Evolutionary conservation across 768 basidiomycete genomes (phyloP), one percentile per base, ranked within the genome.

Genomic region (Hortiboletus flavorubellus): DNA sequence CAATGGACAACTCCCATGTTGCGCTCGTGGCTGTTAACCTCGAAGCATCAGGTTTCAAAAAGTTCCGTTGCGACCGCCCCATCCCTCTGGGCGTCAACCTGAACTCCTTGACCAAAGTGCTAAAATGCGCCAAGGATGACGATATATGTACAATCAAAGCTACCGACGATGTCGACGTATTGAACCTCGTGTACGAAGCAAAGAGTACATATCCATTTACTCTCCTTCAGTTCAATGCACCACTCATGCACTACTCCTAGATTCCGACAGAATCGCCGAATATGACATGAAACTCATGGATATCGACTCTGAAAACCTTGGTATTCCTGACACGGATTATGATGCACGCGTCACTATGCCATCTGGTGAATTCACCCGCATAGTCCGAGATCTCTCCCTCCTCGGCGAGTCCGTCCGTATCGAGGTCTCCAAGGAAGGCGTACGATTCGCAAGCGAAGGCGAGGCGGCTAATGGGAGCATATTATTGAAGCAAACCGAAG

Each of bases 201-300:
- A 87, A 86, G 68, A 86, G 94, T 97, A 55, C 61, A 84, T 81
- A 42, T 35, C 35, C 37, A 35, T 49, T 38, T 44, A 21, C 15
- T 15, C 14, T 18, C 29, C 41, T 53, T 16, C 18, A 9, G 26
- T 10, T 16, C n/a, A 8, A 18, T 23, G 16, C 16, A 33, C 35
- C 30, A 12, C 46, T 55, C 30, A 49, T 33, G 1, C 2, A 23
- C 21, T 1, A 14, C 31, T 39, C 29, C 6, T 61, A 97, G 95
- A 86, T 73, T 82, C 87, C 5, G 96, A 97, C 71, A 86, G 97
- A 59, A 87, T 98, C 50, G 93, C 94, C 26, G 93, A 98, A 69
- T 99, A 99, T 75, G 94, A 97, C 64, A 92, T 99, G 89, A 98
- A 98, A 72, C 84, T 98, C 50, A 98, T 99, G 96, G 96, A 98